Percentiles rank a stretch among this genome's conserved stretches.
Evolutionary conservation across 352 stramenopile species (phyloP).

Genomic region (Pythium plurisporium): DNA sequence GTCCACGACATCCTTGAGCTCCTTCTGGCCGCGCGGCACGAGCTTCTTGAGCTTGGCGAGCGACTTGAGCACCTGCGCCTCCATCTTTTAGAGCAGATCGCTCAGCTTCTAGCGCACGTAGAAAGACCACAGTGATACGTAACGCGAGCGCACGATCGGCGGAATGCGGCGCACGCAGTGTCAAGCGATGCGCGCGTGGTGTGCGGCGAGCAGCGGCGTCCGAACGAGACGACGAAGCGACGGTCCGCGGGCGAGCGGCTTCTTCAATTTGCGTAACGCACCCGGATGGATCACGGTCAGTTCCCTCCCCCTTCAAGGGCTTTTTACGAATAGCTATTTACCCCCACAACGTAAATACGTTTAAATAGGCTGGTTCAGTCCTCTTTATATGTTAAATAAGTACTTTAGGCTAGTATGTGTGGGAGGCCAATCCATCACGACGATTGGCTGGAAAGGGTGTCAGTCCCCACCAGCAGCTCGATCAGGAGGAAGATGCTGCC

Average conservation of each 20-base stretch:
- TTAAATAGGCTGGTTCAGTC: not conserved
- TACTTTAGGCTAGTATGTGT: not conserved
- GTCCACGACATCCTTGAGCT: constrained; percentile 70
- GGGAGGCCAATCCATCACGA: not conserved
- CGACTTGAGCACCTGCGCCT: constrained; percentile 64
- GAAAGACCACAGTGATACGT: not conserved
- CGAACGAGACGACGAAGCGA: not conserved
- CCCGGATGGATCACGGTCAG: not conserved
- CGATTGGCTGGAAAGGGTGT: not conserved
- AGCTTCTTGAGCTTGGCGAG: constrained; percentile 77
- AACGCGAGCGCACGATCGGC: not conserved
- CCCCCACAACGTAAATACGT: too few species aligned
- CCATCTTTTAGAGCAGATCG: constrained; percentile 24
- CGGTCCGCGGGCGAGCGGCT: not conserved
- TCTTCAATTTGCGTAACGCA: constrained; percentile 1
- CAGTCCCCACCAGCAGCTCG: too few species aligned
- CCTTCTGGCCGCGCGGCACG: constrained; percentile 63
- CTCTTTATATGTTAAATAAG: not conserved
- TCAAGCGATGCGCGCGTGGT: not conserved
- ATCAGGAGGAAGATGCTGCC: constrained; percentile 2
- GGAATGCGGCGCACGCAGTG: not conserved
- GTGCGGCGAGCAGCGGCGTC: not conserved
- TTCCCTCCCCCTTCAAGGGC: constrained; percentile 1
- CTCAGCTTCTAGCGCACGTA: not conserved
- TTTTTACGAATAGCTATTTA: constrained; percentile 12